These are phyloP conservation scores for Pisolithus albus DNA, from an alignment of 768 basidiomycete genomes.

Conservation along the genomic window DNA sequence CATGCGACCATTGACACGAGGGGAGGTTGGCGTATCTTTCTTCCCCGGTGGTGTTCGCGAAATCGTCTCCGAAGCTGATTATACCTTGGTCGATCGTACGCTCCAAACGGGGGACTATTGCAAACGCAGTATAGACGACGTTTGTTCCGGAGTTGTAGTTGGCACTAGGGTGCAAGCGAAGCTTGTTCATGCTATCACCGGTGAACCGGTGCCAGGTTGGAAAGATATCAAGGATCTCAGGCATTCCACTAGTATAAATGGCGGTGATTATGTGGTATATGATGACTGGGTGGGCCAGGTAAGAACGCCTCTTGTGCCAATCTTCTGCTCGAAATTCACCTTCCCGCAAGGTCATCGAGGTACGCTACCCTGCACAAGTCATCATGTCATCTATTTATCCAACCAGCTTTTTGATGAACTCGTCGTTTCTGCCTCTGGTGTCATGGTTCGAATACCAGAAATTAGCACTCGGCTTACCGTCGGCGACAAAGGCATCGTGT, in stretches of 20 bases:
- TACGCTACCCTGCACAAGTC: conserved; percentile 27
- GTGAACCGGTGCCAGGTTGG: conserved; percentile 56
- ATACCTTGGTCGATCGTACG: conserved; percentile 67
- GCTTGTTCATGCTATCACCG: conserved; percentile 69
- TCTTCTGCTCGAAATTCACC: conserved; percentile 6
- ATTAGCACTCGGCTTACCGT: conserved; percentile 68
- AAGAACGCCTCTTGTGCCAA: conserved; percentile 19
- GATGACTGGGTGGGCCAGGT: conserved; percentile 91
- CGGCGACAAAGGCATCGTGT: conserved; percentile 69
- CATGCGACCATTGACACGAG: conserved; percentile 65
- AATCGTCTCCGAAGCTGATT: conserved; percentile 64
- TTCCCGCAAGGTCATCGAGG: conserved; percentile 62
- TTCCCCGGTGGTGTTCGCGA: conserved; percentile 48
- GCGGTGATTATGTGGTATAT: conserved; percentile 76
- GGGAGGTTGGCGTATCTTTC: conserved; percentile 81
- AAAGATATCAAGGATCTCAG: conserved; percentile 51
- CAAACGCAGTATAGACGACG: conserved; percentile 70
- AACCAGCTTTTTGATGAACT: conserved; percentile 78
- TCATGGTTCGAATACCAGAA: conserved; percentile 70
- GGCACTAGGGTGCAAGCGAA: conserved; percentile 54
- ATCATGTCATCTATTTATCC: conserved; percentile 10
- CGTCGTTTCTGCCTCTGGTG: conserved; percentile 58
- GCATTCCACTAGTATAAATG: conserved; percentile 52
- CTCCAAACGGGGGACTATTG: conserved; percentile 77
- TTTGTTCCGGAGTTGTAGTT: conserved; percentile 71